These are phyloP conservation scores for Apiospora aurea DNA, from an alignment of 2,329 filamentous ascomycete genomes.

Conservation along the genomic window DNA sequence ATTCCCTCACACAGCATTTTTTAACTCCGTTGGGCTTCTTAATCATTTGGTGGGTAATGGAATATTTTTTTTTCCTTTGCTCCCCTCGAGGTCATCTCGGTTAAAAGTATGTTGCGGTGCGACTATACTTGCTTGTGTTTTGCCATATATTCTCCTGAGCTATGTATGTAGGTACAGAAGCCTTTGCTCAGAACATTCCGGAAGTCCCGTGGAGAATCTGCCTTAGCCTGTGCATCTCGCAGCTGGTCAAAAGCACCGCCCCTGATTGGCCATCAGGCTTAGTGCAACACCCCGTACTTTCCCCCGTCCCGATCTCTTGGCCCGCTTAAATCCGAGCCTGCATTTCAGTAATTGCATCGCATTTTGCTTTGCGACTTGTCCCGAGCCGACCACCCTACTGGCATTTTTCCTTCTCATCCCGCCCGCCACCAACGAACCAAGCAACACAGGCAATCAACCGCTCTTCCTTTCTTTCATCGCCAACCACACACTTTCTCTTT, in stretches of 20 bases:
- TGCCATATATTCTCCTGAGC: background rate
- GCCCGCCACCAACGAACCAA: background rate
- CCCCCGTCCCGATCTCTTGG: conserved; percentile 16
- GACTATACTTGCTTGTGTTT: background rate
- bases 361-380: conserved; percentile 19
- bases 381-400: conserved; percentile 8
- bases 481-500: background rate
- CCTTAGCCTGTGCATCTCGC: background rate
- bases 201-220: background rate
- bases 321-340: conserved; percentile 24
- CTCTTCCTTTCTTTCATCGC: background rate
- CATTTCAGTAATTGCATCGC: conserved; percentile 15
- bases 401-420: conserved; percentile 1
- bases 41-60: too few relatives aligned
- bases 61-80: background rate
- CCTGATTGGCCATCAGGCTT: conserved; percentile 25
- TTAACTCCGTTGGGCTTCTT: background rate
- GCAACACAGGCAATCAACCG: background rate
- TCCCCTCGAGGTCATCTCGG: background rate
- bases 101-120: background rate
- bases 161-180: too few relatives aligned
- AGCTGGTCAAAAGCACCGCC: conserved; percentile 22
- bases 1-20: conserved; percentile 25
- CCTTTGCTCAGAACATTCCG: background rate
- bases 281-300: conserved; percentile 13